A percentile compares a stretch with the other conserved stretches of the same genome.
phyloP scores from a whole-genome alignment of 2,329 filamentous ascomycete species.

The Drechslera avenae region DNA sequence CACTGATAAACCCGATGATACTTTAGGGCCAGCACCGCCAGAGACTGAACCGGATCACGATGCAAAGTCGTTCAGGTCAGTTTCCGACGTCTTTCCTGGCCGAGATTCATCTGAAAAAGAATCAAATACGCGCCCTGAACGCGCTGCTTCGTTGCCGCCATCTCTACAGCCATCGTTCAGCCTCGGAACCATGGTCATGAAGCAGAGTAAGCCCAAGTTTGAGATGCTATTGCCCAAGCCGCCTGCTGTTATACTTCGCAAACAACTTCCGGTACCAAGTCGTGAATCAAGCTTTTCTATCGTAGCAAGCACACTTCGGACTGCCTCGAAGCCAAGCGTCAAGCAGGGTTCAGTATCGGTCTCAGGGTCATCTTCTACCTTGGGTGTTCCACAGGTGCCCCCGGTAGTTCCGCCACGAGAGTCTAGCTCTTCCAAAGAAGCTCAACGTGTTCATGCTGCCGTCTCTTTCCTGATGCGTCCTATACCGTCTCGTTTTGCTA shows the following conservation, averaged over 20 bases:
- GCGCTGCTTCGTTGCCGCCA: constrained; percentile 22
- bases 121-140: constrained; percentile 29
- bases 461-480: constrained; percentile 34
- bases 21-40: background rate
- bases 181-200: constrained; percentile 8
- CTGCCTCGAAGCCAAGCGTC: constrained; percentile 29
- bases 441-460: constrained; percentile 34
- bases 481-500: constrained; percentile 25
- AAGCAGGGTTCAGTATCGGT: constrained; percentile 26
- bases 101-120: constrained; percentile 22
- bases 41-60: constrained; percentile 7
- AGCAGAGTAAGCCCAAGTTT: constrained; percentile 11
- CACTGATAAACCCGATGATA: constrained; percentile 25
- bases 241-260: constrained; percentile 19
- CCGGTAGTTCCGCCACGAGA: constrained; percentile 38
- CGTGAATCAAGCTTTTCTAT: constrained; percentile 29
- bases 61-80: constrained; percentile 23
- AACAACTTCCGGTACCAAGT: constrained; percentile 16
- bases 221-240: constrained; percentile 23
- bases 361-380: constrained; percentile 32
- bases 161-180: constrained; percentile 18
- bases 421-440: constrained; percentile 42
- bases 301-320: constrained; percentile 19
- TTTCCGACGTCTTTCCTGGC: constrained; percentile 14
- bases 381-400: constrained; percentile 22